Conservation (phyloP, 2,329 filamentous ascomycete genomes). For the Fusarium piperis region DNA sequence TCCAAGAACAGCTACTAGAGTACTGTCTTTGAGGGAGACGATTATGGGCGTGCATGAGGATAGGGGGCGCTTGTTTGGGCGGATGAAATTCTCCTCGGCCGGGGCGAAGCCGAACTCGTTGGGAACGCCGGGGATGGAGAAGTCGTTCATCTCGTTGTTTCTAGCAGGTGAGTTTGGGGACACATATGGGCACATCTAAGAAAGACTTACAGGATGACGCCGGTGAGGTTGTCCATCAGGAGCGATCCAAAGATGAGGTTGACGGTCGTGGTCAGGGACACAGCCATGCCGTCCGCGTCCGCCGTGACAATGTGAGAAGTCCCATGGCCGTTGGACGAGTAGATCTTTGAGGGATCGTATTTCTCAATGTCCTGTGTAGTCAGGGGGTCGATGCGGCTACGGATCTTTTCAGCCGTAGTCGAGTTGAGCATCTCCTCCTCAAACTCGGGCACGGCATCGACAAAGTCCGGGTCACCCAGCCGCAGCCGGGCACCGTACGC, state of each 20-base stretch:
- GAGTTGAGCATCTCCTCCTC: constrained; percentile 75
- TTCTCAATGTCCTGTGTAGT: constrained; percentile 75
- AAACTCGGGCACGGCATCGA: constrained; percentile 69
- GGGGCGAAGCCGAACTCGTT: constrained; percentile 91
- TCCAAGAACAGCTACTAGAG: constrained; percentile 75
- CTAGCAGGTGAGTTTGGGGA: constrained; percentile 25
- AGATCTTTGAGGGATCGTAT: constrained; percentile 77
- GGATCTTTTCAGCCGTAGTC: constrained; percentile 67
- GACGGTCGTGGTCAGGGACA: constrained; percentile 86
- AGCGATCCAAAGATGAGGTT: constrained; percentile 87
- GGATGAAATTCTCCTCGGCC: constrained; percentile 81
- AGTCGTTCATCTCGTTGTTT: constrained; percentile 79
- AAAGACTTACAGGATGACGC: constrained; percentile 73
- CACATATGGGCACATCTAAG: constrained; percentile 51
- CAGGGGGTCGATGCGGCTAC: constrained; percentile 75
- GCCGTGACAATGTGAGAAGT: constrained; percentile 79
- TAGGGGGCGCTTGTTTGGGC: constrained; percentile 81
- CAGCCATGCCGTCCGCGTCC: constrained; percentile 77
- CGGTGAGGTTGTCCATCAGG: constrained; percentile 82
- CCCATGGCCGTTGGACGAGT: constrained; percentile 75
- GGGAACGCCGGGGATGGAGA: constrained; percentile 79
- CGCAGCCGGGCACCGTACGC: constrained; percentile 82
- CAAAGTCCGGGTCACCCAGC: constrained; percentile 84
- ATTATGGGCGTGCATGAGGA: constrained; percentile 86
- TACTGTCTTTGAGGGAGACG: constrained; percentile 69